A percentile compares a stretch with the other conserved stretches of the same genome.
phyloP scores from a whole-genome alignment of 371 early-diverging fungal species.

The Syncephalastrum contaminatum region DNA sequence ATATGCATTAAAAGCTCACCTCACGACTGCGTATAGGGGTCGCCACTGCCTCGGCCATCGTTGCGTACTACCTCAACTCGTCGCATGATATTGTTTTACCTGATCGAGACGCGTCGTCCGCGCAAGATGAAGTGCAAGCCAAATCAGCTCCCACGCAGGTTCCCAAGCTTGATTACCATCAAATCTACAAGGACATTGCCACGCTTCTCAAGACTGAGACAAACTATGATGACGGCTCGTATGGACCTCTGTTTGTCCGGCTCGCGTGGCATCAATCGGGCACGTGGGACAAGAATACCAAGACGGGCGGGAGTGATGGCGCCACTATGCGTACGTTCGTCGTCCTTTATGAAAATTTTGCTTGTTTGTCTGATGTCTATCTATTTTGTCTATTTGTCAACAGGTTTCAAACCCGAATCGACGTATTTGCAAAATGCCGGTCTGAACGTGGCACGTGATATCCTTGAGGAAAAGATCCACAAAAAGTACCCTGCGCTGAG shows the following conservation, averaged over 20 bases:
- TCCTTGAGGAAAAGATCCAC: conserved; percentile 72
- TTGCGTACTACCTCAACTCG: too few species aligned
- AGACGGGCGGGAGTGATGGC: conserved; percentile 80
- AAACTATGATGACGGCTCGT: conserved; percentile 80
- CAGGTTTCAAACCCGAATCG: conserved; percentile 56
- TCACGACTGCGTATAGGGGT: too few species aligned
- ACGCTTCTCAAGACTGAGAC: conserved; percentile 42
- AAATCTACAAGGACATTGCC: conserved; percentile 66
- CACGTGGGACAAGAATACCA: conserved; percentile 68
- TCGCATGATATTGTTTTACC: too few species aligned
- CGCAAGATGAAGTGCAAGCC: background rate
- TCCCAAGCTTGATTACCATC: conserved; percentile 36
- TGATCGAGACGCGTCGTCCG: too few species aligned
- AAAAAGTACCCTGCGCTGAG: conserved; percentile 72
- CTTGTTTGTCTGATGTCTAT: background rate
- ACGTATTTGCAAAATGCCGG: conserved; percentile 79
- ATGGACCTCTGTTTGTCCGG: conserved; percentile 79
- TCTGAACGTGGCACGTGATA: conserved; percentile 67
- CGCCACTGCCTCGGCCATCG: too few species aligned
- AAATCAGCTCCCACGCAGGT: conserved; percentile 1
- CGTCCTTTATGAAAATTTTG: background rate
- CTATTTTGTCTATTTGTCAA: background rate
- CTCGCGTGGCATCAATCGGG: conserved; percentile 89
- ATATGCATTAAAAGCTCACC: too few species aligned
- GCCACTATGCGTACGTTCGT: conserved; percentile 66